A percentile compares a stretch with the other conserved stretches of the same genome.
These are phyloP conservation scores for Aspergillus hiratsukae DNA, from an alignment of 2,329 filamentous ascomycete genomes.

Conservation along the genomic window DNA sequence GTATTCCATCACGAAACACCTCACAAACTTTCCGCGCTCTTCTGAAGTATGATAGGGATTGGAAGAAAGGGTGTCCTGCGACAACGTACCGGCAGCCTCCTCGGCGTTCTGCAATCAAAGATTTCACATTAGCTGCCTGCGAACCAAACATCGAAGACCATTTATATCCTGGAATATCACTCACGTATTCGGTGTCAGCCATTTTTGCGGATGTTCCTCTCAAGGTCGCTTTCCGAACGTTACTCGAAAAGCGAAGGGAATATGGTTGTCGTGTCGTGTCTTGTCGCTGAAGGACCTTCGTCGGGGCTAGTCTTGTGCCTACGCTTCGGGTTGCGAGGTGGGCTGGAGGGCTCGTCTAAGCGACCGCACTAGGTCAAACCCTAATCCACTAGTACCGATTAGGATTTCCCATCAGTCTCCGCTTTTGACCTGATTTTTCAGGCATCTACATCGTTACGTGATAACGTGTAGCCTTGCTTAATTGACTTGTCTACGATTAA, in stretches of 20 bases:
- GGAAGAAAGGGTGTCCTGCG: conserved; percentile 16
- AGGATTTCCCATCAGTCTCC: conserved; percentile 4
- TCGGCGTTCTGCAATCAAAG: conserved; percentile 71
- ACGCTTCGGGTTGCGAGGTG: conserved; percentile 29
- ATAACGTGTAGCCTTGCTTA: background rate
- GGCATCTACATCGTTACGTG: background rate
- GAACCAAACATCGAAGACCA: background rate
- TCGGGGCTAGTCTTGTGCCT: conserved; percentile 24
- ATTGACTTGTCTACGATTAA: background rate
- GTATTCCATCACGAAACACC: conserved; percentile 3
- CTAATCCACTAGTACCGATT: conserved; percentile 31
- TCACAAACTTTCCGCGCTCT: conserved; percentile 2
- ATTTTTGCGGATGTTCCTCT: conserved; percentile 59
- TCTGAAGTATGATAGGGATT: conserved; percentile 11
- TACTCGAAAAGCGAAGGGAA: conserved; percentile 44
- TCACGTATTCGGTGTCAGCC: conserved; percentile 86
- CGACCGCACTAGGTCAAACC: conserved; percentile 38
- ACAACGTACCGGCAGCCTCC: conserved; percentile 74
- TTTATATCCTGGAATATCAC: conserved; percentile 37
- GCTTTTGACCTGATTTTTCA: conserved; percentile 6
- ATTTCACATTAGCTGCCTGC: conserved; percentile 30
- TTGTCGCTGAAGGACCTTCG: conserved; percentile 33
- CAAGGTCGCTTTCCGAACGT: conserved; percentile 42
- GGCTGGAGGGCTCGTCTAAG: conserved; percentile 40
- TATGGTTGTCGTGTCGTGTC: conserved; percentile 35